These are phyloP conservation scores for Vicia faba DNA, from an alignment of 306 rosid genomes.

Conservation along the genomic window DNA sequence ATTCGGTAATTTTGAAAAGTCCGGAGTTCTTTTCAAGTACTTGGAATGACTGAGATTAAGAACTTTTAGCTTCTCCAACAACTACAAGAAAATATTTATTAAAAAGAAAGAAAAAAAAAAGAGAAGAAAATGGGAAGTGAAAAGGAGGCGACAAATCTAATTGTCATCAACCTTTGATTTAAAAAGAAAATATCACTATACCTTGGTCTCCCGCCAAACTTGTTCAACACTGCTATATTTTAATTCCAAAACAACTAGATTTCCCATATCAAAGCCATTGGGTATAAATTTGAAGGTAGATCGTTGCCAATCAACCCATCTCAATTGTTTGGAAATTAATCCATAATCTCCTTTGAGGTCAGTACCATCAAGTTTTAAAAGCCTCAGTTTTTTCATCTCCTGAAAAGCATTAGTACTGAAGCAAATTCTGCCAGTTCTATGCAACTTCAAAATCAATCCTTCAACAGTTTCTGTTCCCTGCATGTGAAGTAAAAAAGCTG, in stretches of 20 bases:
- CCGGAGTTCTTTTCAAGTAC: constrained; percentile 26
- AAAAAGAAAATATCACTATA: neutral
- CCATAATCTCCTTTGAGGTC: constrained; percentile 34
- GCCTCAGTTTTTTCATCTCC: constrained; percentile 47
- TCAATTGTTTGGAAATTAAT: constrained; percentile 37
- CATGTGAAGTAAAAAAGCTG: neutral
- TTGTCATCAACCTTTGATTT: neutral
- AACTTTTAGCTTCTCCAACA: constrained; percentile 25
- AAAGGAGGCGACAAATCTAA: neutral
- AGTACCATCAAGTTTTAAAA: constrained; percentile 42
- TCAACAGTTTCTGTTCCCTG: constrained; percentile 36
- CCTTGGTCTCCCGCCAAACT: constrained; percentile 45
- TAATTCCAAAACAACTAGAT: constrained; percentile 41
- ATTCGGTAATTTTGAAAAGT: constrained; percentile 41
- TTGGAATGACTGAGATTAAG: constrained; percentile 40
- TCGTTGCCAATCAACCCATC: constrained; percentile 50
- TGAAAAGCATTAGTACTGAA: constrained; percentile 38
- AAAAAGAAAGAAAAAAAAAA: neutral
- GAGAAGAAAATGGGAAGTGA: neutral
- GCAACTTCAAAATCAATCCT: constrained; percentile 25
- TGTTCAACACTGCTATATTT: constrained; percentile 33
- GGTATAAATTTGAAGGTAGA: constrained; percentile 41
- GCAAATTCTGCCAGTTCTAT: neutral
- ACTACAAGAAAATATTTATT: neutral
- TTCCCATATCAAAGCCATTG: constrained; percentile 6